Evolutionary conservation across 768 basidiomycete genomes (phyloP), one percentile per base, ranked within the genome.

Genomic region (Krasilnikovozyma curviuscula): DNA sequence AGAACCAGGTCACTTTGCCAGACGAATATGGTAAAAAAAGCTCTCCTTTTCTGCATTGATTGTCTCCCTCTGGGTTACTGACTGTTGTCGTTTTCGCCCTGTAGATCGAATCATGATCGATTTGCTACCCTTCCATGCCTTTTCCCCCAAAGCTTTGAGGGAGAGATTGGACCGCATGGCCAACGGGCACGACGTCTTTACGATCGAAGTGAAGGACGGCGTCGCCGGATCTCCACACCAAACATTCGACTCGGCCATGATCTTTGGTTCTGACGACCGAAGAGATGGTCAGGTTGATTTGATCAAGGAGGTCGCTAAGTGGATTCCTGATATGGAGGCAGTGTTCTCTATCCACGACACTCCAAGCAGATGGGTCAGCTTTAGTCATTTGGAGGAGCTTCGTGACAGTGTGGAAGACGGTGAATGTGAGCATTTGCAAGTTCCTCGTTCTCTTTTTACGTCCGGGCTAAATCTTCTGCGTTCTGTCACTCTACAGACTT

Each of bases 1-100:
- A 57, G 18, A 49, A 60, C 48, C 41, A 58, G 28, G 52, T 60
- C 34, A 57, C 44, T 14, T 50, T 60, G 12, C 57, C 57, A 16
- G 59, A 60, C 46, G 59, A 60, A 44, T 60, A 58, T 43, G 59
- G n/a, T n/a, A n/a, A n/a, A n/a, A n/a, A n/a, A n/a, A n/a, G n/a
- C n/a, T n/a, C n/a, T n/a, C n/a, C n/a, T n/a, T n/a, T n/a, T n/a
- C n/a, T n/a, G n/a, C n/a, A n/a, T n/a, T n/a, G n/a, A n/a, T n/a
- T n/a, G n/a, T n/a, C n/a, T n/a, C n/a, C n/a, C n/a, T n/a, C n/a
- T n/a, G n/a, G n/a, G n/a, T n/a, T n/a, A n/a, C n/a, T n/a, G n/a
- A n/a, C n/a, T n/a, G n/a, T n/a, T n/a, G n/a, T n/a, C n/a, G n/a
- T n/a, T n/a, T n/a, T n/a, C n/a, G n/a, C n/a, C n/a, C n/a, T n/a